These are phyloP conservation scores for Massarina eburnea DNA, from an alignment of 2,329 filamentous ascomycete species.

Conservation along the genomic window DNA sequence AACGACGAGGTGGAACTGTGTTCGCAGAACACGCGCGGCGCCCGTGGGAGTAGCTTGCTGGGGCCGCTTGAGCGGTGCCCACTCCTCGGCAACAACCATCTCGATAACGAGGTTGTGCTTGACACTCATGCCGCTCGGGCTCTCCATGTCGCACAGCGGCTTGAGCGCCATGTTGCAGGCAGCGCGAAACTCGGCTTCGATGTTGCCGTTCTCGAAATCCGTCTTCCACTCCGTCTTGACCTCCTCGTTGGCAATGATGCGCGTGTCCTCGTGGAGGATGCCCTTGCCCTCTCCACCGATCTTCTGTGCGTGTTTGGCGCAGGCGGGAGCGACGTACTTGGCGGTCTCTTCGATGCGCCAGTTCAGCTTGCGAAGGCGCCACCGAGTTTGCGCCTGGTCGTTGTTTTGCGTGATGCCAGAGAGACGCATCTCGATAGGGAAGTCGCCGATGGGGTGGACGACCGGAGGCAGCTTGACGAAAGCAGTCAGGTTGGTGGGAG, in stretches of 20 bases:
- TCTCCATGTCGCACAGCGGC: slow-evolving; percentile 76
- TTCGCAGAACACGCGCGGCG: slow-evolving; percentile 84
- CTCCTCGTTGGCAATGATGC: slow-evolving; percentile 77
- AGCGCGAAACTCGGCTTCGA: slow-evolving; percentile 78
- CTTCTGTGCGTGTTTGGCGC: slow-evolving; percentile 71
- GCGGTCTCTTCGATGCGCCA: slow-evolving; percentile 92
- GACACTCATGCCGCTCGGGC: slow-evolving; percentile 73
- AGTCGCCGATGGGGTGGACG: slow-evolving; percentile 82
- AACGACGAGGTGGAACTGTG: slow-evolving; percentile 82
- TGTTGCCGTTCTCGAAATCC: slow-evolving; percentile 69
- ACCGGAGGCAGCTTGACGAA: slow-evolving; percentile 79
- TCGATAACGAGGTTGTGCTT: slow-evolving; percentile 87
- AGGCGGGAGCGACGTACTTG: slow-evolving; percentile 77
- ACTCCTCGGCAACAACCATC: slow-evolving; percentile 92
- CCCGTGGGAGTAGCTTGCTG: slow-evolving; percentile 82
- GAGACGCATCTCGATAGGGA: slow-evolving; percentile 76
- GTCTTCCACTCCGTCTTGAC: slow-evolving; percentile 90
- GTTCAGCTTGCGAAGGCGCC: slow-evolving; percentile 86
- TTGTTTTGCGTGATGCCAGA: slow-evolving; percentile 80
- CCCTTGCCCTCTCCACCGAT: slow-evolving; percentile 69
- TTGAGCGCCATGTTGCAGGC: slow-evolving; percentile 62
- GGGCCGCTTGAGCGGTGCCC: slow-evolving; percentile 68
- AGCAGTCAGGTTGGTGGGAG: slow-evolving; percentile 89
- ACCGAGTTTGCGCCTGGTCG: slow-evolving; percentile 70
- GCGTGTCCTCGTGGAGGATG: slow-evolving; percentile 70